A percentile compares a stretch with the other conserved stretches of the same genome.
Conservation (phyloP, 1,139 yeast species). For the Pneumocystis sp. region DNA sequence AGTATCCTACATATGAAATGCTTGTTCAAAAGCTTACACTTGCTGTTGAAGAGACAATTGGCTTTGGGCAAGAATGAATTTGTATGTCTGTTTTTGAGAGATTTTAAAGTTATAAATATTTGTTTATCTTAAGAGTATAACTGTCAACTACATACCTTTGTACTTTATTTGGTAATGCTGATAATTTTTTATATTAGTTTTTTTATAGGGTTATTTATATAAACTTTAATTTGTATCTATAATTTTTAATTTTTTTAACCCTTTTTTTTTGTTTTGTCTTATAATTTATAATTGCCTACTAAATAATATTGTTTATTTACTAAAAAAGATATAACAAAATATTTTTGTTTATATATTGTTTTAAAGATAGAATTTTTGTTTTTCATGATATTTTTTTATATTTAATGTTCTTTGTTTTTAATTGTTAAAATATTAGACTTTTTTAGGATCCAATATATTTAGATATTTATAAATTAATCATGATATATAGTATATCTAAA, state of each 20-base stretch:
- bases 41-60: constrained; percentile 89
- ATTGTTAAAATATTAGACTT: neutral
- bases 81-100: neutral
- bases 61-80: constrained; percentile 80
- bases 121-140: neutral
- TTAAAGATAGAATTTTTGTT: no score
- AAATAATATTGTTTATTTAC: neutral
- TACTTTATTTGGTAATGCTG: neutral
- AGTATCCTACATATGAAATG: constrained; percentile 58
- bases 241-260: neutral
- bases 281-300: neutral
- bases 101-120: neutral
- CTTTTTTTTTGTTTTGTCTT: neutral
- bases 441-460: neutral
- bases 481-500: neutral
- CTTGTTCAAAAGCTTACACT: constrained; percentile 66
- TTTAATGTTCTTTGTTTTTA: no score
- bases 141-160: neutral
- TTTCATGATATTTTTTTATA: no score
- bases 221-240: neutral
- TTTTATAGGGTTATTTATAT: neutral
- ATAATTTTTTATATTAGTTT: neutral
- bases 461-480: neutral
- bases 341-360: no score
- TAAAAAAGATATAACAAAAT: neutral